Evolutionary conservation across 345 rosid genomes (phyloP).

Genomic region (Erodium maritimum): DNA sequence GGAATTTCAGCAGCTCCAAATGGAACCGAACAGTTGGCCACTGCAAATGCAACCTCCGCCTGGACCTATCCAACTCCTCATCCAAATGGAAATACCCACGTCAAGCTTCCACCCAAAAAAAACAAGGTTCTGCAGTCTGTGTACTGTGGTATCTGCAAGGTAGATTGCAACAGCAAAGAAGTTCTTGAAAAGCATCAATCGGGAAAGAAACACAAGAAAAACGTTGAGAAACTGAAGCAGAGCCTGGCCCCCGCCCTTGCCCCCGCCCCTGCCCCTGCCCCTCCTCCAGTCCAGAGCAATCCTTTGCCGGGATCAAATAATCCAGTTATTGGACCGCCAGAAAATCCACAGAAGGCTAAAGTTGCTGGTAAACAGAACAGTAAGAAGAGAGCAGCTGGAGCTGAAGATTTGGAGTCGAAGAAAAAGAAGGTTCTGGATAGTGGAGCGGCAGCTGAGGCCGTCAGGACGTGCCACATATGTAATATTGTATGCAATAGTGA

Average conservation of each 20-base stretch:
- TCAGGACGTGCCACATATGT: conserved; percentile 33
- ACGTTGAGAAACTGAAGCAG: conserved; percentile 17
- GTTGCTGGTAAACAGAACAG: not conserved
- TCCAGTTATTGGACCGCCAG: conserved; percentile 21
- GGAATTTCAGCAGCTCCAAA: conserved; percentile 4
- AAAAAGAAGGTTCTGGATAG: conserved; percentile 25
- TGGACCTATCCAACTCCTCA: conserved; percentile 11
- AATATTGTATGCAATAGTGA: conserved; percentile 42
- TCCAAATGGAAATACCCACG: conserved; percentile 10
- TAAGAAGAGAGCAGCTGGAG: conserved; percentile 19
- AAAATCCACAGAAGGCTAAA: conserved; percentile 14
- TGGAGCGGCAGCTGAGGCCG: conserved; percentile 30
- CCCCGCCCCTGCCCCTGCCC: not conserved
- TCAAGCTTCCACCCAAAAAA: conserved; percentile 14
- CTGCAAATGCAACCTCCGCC: conserved; percentile 10
- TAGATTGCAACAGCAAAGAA: conserved; percentile 17
- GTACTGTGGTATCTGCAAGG: conserved; percentile 19
- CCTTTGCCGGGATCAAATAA: not conserved
- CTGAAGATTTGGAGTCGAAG: conserved; percentile 29
- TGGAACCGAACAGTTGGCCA: conserved; percentile 14
- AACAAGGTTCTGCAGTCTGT: conserved; percentile 14
- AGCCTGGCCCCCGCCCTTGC: not conserved
- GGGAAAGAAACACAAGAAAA: conserved; percentile 29
- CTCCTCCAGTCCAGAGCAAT: not conserved
- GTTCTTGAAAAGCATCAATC: conserved; percentile 20